A percentile compares a stretch with the other conserved stretches of the same genome.
phyloP scores from a whole-genome alignment of 164 flowering plant species.

The Vitis vinifera region ASM3070453v1 NC_081805.1:962501-963000 shows the following conservation, averaged over 20 bases:
- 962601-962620: background rate
- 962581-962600: background rate
- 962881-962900: background rate
- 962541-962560: background rate
- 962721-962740: background rate
- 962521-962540: background rate
- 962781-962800: background rate
- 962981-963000: background rate
- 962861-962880: background rate
- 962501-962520: background rate
- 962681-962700: background rate
- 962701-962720: background rate
- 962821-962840: background rate
- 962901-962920: slow-evolving; percentile 5
- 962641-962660: background rate
- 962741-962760: background rate
- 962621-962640: background rate
- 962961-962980: too few species aligned
- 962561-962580: background rate
- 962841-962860: background rate
- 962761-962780: background rate
- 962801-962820: background rate
- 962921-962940: slow-evolving; percentile 1
- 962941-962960: background rate
- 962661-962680: background rate